A percentile compares a stretch with the other conserved stretches of the same genome.
These are phyloP conservation scores for Colletotrichum australisinense DNA, from an alignment of 2,329 filamentous ascomycete genomes.

Conservation along the genomic window DNA sequence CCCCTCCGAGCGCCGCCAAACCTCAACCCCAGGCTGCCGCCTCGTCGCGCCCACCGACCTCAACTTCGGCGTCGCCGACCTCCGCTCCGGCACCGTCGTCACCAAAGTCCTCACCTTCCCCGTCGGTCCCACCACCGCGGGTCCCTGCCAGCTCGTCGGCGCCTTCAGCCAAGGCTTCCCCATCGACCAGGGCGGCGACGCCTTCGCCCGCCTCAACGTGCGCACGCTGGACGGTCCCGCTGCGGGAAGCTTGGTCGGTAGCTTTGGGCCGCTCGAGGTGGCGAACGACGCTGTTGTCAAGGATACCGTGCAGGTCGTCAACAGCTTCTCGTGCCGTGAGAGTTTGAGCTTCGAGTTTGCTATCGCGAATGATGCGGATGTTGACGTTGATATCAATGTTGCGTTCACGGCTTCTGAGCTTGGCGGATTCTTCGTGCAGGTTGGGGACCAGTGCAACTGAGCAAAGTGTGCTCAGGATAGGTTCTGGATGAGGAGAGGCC, in stretches of 20 bases:
- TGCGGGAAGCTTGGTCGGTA: constrained; percentile 18
- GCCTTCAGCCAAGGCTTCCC: constrained; percentile 23
- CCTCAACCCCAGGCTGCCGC: constrained; percentile 6
- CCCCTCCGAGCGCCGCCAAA: constrained; percentile 15
- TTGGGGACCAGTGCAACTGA: constrained; percentile 29
- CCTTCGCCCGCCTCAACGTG: constrained; percentile 22
- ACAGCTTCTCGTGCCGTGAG: constrained; percentile 22
- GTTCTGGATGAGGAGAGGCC: not conserved
- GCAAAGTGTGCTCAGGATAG: not conserved
- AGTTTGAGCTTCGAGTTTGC: constrained; percentile 17
- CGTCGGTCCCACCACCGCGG: constrained; percentile 10
- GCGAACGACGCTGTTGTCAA: not conserved
- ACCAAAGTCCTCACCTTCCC: constrained; percentile 22
- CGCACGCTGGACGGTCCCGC: constrained; percentile 8
- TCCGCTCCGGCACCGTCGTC: constrained; percentile 14
- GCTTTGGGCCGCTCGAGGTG: constrained; percentile 24
- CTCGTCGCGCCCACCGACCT: constrained; percentile 18
- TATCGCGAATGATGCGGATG: constrained; percentile 7
- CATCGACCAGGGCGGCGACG: constrained; percentile 21
- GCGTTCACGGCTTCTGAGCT: not conserved
- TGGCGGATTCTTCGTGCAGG: constrained; percentile 19
- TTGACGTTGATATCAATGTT: constrained; percentile 11
- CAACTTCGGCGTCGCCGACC: constrained; percentile 28
- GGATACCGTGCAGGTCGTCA: constrained; percentile 12
- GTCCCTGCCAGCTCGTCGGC: constrained; percentile 28